Percentiles rank a stretch among this genome's conserved stretches.
Evolutionary conservation across 495 filamentous ascomycete genomes (phyloP).

Genomic region (Jackrogersella minutella): DNA sequence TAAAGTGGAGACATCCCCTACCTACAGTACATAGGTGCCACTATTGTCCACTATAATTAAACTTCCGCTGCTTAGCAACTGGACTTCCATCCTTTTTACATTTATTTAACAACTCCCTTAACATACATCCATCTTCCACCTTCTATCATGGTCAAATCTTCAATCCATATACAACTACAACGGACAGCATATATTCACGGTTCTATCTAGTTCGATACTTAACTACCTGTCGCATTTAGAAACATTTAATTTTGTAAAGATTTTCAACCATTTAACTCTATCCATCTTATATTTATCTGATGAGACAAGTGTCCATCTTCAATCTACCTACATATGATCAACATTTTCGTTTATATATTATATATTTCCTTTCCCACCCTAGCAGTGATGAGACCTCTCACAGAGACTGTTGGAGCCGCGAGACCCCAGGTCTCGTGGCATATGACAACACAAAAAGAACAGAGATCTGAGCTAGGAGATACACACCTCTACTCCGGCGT

Average conservation of each 20-base stretch:
- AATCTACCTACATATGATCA: background rate
- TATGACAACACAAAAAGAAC: slow-evolving; percentile 51
- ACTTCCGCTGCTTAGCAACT: too few species aligned
- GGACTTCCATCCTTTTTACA: too few species aligned
- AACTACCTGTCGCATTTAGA: too few species aligned
- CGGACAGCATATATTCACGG: too few species aligned
- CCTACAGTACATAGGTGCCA: too few species aligned
- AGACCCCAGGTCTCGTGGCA: slow-evolving; percentile 20
- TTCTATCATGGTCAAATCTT: background rate
- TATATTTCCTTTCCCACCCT: background rate
- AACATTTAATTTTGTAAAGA: background rate
- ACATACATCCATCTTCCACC: background rate
- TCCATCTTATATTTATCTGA: background rate
- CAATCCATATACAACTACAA: background rate
- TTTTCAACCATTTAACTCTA: background rate
- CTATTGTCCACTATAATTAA: too few species aligned
- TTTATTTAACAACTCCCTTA: too few species aligned
- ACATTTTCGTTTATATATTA: background rate
- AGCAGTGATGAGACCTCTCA: slow-evolving; percentile 39
- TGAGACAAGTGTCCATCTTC: slow-evolving; percentile 7
- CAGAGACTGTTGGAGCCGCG: slow-evolving; percentile 35
- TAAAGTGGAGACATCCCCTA: background rate
- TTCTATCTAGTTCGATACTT: too few species aligned
- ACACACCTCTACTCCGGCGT: slow-evolving; percentile 31
- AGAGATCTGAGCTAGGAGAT: slow-evolving; percentile 54